Evolutionary conservation across 2,329 filamentous ascomycete species (phyloP), one percentile per base, ranked within the genome.

Genomic region (Sphaerostilbella broomeana): DNA sequence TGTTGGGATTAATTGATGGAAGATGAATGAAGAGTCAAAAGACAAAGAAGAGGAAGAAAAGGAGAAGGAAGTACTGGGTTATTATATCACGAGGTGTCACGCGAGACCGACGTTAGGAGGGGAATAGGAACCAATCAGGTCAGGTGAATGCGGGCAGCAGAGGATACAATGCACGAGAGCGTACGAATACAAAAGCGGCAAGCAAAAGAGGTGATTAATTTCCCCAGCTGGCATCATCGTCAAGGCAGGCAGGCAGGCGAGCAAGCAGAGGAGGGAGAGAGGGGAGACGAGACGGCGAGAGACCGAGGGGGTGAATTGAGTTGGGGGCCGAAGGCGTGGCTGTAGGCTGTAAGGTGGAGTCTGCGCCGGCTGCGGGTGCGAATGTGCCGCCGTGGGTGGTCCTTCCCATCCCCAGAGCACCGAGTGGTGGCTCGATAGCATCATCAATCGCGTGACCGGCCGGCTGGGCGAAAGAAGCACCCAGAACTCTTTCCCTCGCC

Each of bases 391-490:
- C 35, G 40, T 25, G 40, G 38, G 40, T 35, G 40, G 33, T 30
- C 30, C 32, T 43, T 37, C 40, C 40, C 35, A 27, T 43, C 31
- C 40, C 40, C 35, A 27, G 35, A 35, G 26, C 39, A 30, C 20
- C 16, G 11, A 18, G 25, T 28, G 27, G 39, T 42, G 40, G 40
- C 40, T 43, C 42, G 36, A 44, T 41, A 40, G 38, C 42, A 41
- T 44, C 51, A 55, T 50, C 35, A 42, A 57, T 57, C 54, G 54
- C 53, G 54, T 57, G 54, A 57, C 54, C 54, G 52, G 51, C n/a
- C n/a, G n/a, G n/a, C n/a, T n/a, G n/a, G n/a, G 51, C 53, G 54
- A 54, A 57, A 56, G 36, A 30, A 24, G 28, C 32, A 36, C 33
- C n/a, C 35, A 24, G 17, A 26, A 37, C 13, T 37, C 17, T 18